Evolutionary conservation across 805 yeast genomes (phyloP), one percentile per base, ranked within the genome.

Genomic region (Yamadazyma paraphyllophila): DNA sequence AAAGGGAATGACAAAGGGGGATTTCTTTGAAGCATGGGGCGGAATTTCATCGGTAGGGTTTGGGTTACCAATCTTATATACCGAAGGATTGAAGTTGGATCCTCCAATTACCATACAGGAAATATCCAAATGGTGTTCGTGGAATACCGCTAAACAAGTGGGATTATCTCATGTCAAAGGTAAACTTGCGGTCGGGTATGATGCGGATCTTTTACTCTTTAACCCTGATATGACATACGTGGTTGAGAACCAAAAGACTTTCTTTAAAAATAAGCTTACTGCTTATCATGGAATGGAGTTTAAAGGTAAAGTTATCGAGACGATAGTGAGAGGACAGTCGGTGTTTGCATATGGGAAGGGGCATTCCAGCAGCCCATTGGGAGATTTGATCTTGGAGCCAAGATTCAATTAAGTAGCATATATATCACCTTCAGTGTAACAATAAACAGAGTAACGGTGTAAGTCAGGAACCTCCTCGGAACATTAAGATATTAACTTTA

Each of bases 1-100:
- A 58, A 91, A 91, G 65, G 86, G 88, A 16, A 71, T 89, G 43
- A 84, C 81, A 9, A 74, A 80, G 48, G 97, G 97, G 34, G 96
- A 91, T 61, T 91, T 91, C 62, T 81, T 91, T 55, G 78, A 83
- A 30, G 96, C 97, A 2, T 91, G 98, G 98, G 98, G 97, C 30
- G 98, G 98, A 8, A 89, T 91, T 34, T 77, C 96, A 1, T 87
- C 96, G 1, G 95, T 91, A 27, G 98, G 98, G 0, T 78, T 92
- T 34, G 97, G 97, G 0, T 73, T 91, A 39, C 87, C 96, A 0
- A 76, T 90, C 33, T 65, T 91, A 42, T 85, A 80, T 75, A 88
- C 96, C 1, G 89, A 85, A 56, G 90, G 87, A 9, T 53, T 57
- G 39, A 76, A 77, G 55, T 63, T 82, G 49, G 55, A 67, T 2